Evolutionary conservation across 2,329 filamentous ascomycete genomes (phyloP), one percentile per base, ranked within the genome.

Genomic region (Botryotinia narcissicola): DNA sequence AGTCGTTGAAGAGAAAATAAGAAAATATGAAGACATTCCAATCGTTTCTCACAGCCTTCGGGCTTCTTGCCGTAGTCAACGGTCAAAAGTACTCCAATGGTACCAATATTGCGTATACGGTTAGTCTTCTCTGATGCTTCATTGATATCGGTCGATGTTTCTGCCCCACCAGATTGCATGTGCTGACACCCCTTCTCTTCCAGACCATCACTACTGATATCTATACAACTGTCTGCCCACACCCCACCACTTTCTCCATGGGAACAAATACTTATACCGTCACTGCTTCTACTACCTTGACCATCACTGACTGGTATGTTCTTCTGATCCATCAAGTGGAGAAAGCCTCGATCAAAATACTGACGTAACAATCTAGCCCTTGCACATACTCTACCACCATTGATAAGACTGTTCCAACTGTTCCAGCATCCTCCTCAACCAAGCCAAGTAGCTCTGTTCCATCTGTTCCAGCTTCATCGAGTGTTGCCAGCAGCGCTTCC

Each of bases 211-310:
- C 75, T 57, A 74, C 74, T 37, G 86, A 84, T 63, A 78, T 81
- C 40, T 84, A 82, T 80, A 85, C 83, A 76, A 88, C 86, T 73
- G 71, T 73, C 66, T 73, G 71, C 44, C 71, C 60, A 42, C 35
- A 32, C 32, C 37, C 72, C 20, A 87, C 86, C 63, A 81, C 81
- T 51, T 77, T 87, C 74, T 81, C 82, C 59, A 80, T 84, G 77
- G 82, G 81, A 73, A 80, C 80, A 72, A 78, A 82, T 74, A 86
- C 85, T 74, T 84, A 85, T 81, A 91, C 88, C 78, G 85, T 93
- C 83, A 90, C 90, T 77, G 84, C 87, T 84, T 86, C 84, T 71
- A 83, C 84, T 72, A 83, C 83, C 72, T 77, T 86, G 79, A 86
- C 85, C 78, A 81, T 86, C 78, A 84, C 82, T 75, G 79, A 84